Percentiles rank a stretch among this genome's conserved stretches.
phyloP scores from a whole-genome alignment of 1,284 basidiomycete species.

The Lignosus rhinocerotis region DNA sequence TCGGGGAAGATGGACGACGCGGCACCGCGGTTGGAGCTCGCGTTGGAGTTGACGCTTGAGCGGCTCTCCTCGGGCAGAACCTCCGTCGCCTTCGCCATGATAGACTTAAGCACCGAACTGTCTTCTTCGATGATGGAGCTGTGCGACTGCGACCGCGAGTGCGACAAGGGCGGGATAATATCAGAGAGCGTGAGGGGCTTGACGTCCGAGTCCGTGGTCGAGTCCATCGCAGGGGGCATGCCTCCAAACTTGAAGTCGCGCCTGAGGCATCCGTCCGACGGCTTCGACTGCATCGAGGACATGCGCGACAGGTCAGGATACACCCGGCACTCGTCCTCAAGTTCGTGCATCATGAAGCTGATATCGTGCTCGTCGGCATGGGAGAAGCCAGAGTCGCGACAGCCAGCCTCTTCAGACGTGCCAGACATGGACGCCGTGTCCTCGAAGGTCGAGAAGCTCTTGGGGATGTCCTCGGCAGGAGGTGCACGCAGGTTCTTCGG shows the following conservation, averaged over 20 bases:
- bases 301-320: conserved; percentile 21
- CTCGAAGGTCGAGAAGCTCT: conserved; percentile 27
- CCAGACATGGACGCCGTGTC: conserved; percentile 22
- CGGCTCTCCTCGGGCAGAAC: conserved; percentile 32
- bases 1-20: conserved; percentile 26
- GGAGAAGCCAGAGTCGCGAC: conserved; percentile 24
- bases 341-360: conserved; percentile 29
- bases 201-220: conserved; percentile 23
- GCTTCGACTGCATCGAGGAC: conserved; percentile 42
- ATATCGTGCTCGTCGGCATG: conserved; percentile 25
- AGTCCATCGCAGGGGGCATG: conserved; percentile 35
- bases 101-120: conserved; percentile 59
- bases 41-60: conserved; percentile 45
- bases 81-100: conserved; percentile 48
- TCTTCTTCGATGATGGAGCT: conserved; percentile 45
- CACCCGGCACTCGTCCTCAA: conserved; percentile 32
- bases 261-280: conserved; percentile 66
- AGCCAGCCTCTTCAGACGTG: conserved; percentile 11
- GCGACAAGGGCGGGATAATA: conserved; percentile 66
- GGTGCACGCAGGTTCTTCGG: conserved; percentile 23
- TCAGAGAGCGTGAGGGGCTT: conserved; percentile 62
- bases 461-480: conserved; percentile 27
- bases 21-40: conserved; percentile 38
- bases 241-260: conserved; percentile 75
- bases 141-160: conserved; percentile 50